Conservation (phyloP, 345 rosid species). For the Aurinia saxatilis region DNA sequence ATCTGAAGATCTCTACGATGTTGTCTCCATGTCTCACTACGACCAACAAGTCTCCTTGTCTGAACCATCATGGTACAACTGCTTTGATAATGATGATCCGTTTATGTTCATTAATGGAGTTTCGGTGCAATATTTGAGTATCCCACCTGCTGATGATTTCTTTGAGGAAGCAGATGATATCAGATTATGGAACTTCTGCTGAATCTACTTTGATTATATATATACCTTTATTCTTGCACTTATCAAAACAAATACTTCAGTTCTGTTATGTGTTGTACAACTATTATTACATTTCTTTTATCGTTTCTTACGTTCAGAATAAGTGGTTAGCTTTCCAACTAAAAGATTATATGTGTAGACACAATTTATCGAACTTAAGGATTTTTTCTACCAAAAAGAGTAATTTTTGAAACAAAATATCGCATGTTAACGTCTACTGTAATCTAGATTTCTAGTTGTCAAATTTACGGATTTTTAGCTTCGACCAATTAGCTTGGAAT, state of each 20-base stretch:
- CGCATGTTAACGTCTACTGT: background rate
- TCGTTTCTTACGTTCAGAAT: background rate
- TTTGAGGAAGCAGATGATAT: slow-evolving; percentile 66
- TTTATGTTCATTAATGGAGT: slow-evolving; percentile 38
- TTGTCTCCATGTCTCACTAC: slow-evolving; percentile 32
- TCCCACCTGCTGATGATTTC: slow-evolving; percentile 44
- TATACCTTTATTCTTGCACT: slow-evolving; percentile 1
- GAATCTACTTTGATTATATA: slow-evolving; percentile 12
- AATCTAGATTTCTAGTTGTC: background rate
- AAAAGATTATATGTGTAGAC: background rate
- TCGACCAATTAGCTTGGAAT: background rate
- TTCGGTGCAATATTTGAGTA: no score
- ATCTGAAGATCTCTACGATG: slow-evolving; percentile 37
- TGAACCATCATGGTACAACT: slow-evolving; percentile 49
- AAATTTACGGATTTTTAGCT: background rate
- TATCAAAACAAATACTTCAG: slow-evolving; percentile 8
- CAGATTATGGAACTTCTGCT: slow-evolving; percentile 78
- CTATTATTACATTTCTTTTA: background rate
- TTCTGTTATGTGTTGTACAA: slow-evolving; percentile 7
- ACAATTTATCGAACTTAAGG: background rate
- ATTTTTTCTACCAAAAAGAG: no score
- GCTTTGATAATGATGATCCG: slow-evolving; percentile 49
- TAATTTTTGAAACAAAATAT: background rate
- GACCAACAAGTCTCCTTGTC: slow-evolving; percentile 28
- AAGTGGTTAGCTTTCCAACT: background rate